Percentiles rank a stretch among this genome's conserved stretches.
phyloP scores from a whole-genome alignment of 148 eudicot species.

The Diospyros kaki region DNA sequence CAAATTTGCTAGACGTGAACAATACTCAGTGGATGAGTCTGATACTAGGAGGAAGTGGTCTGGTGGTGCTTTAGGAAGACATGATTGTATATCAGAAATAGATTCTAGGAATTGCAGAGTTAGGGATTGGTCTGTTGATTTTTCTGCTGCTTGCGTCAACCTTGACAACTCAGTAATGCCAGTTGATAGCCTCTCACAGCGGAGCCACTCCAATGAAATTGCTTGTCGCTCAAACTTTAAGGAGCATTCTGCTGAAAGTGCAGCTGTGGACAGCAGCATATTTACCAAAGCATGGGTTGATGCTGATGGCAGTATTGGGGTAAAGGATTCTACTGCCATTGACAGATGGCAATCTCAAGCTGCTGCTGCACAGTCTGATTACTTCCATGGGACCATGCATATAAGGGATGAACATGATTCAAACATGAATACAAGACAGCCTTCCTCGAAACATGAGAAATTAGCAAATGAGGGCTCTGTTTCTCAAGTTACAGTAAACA shows the following conservation, averaged over 20 bases:
- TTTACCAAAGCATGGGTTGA: conserved; percentile 98
- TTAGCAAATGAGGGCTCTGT: conserved; percentile 63
- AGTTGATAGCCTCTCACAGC: conserved; percentile 67
- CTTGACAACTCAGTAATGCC: conserved; percentile 65
- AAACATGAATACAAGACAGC: conserved; percentile 43
- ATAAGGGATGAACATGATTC: conserved; percentile 82
- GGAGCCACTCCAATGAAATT: conserved; percentile 77
- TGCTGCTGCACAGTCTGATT: conserved; percentile 87
- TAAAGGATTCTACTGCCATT: conserved; percentile 86
- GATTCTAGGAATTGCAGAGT: conserved; percentile 98
- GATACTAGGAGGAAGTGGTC: conserved; percentile 62
- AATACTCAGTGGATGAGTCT: conserved; percentile 65
- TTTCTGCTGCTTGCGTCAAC: conserved; percentile 77
- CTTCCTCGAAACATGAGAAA: conserved; percentile 33
- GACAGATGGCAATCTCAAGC: conserved; percentile 99
- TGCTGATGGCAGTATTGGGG: conserved; percentile 66
- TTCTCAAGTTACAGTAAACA: conserved; percentile 83
- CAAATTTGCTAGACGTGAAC: conserved; percentile 92
- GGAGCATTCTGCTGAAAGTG: conserved; percentile 91
- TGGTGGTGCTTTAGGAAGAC: conserved; percentile 65
- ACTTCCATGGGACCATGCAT: conserved; percentile 39
- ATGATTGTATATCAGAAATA: conserved; percentile 83
- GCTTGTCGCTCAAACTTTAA: conserved; percentile 50
- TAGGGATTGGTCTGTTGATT: conserved; percentile 95
- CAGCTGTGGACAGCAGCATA: conserved; percentile 65